A percentile compares a stretch with the other conserved stretches of the same genome.
phyloP scores from a whole-genome alignment of 306 rosid genomes.

The Glycine soja region DNA sequence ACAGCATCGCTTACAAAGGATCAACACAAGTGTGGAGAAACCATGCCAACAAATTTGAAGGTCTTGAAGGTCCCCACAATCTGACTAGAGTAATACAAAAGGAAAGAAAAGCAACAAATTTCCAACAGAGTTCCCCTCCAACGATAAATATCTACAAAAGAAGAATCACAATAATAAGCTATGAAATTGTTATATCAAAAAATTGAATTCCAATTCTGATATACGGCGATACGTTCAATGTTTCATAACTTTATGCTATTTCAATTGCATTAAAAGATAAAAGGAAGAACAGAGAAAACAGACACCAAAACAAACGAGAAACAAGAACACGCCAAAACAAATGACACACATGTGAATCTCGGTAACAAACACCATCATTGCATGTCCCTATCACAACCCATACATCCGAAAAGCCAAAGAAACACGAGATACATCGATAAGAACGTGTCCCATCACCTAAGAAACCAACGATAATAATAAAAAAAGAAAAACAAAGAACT shows the following conservation, averaged over 20 bases:
- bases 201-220: slow-evolving; percentile 14
- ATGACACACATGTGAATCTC: slow-evolving; percentile 35
- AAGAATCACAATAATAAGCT: slow-evolving; percentile 28
- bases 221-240: slow-evolving; percentile 23
- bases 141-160: slow-evolving; percentile 31
- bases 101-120: slow-evolving; percentile 21
- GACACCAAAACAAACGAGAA: slow-evolving; percentile 27
- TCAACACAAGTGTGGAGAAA: slow-evolving; percentile 23
- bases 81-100: slow-evolving; percentile 27
- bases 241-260: slow-evolving; percentile 15
- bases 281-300: background rate
- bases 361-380: slow-evolving; percentile 15
- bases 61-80: slow-evolving; percentile 20
- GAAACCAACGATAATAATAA: background rate
- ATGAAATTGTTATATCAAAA: slow-evolving; percentile 19
- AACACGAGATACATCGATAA: background rate
- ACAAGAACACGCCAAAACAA: slow-evolving; percentile 45
- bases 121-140: slow-evolving; percentile 22
- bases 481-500: background rate
- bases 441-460: background rate
- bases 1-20: slow-evolving; percentile 39
- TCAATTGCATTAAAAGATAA: background rate
- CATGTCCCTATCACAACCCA: slow-evolving; percentile 6
- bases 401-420: slow-evolving; percentile 20
- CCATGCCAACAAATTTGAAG: slow-evolving; percentile 16